Evolutionary conservation across 495 filamentous ascomycete genomes (phyloP).

Genomic region (Schizothecium vesticola): DNA sequence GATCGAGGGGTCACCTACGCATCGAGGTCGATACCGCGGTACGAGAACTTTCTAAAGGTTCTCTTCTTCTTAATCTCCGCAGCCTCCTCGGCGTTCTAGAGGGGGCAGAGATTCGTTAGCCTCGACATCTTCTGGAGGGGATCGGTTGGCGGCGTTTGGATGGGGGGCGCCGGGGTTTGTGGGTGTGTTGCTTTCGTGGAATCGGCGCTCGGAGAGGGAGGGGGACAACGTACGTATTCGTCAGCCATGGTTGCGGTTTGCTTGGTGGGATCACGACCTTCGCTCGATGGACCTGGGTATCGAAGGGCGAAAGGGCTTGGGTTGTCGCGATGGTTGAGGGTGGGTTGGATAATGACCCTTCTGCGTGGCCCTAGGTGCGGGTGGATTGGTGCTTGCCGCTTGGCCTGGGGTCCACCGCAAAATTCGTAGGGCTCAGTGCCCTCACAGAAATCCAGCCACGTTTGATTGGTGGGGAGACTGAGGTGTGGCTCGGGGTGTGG

Average conservation of each 20-base stretch:
- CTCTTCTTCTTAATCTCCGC: slow-evolving; percentile 99
- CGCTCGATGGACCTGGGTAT: slow-evolving; percentile 33
- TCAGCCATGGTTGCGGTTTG: slow-evolving; percentile 81
- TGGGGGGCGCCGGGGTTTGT: not conserved
- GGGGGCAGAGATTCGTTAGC: slow-evolving; percentile 9
- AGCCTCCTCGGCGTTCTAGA: slow-evolving; percentile 87
- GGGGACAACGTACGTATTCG: slow-evolving; percentile 74
- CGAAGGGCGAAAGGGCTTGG: slow-evolving; percentile 33
- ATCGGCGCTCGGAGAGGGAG: not conserved
- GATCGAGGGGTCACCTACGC: slow-evolving; percentile 60
- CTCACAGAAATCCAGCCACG: slow-evolving; percentile 15
- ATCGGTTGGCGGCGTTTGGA: not conserved
- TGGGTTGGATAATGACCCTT: slow-evolving; percentile 22
- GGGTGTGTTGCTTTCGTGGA: not conserved
- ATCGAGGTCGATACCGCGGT: slow-evolving; percentile 98
- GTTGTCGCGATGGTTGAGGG: slow-evolving; percentile 29
- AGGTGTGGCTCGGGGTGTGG: slow-evolving; percentile 12
- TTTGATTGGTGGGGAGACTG: slow-evolving; percentile 10
- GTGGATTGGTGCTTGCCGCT: slow-evolving; percentile 16
- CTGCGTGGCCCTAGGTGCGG: slow-evolving; percentile 15
- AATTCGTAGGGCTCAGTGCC: slow-evolving; percentile 37
- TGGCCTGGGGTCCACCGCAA: slow-evolving; percentile 24
- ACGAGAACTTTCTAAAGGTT: slow-evolving; percentile 99
- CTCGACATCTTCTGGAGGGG: not conserved
- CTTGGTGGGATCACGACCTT: slow-evolving; percentile 30